Conservation (phyloP, 768 basidiomycete species). For the Amanita phalloides region DNA sequence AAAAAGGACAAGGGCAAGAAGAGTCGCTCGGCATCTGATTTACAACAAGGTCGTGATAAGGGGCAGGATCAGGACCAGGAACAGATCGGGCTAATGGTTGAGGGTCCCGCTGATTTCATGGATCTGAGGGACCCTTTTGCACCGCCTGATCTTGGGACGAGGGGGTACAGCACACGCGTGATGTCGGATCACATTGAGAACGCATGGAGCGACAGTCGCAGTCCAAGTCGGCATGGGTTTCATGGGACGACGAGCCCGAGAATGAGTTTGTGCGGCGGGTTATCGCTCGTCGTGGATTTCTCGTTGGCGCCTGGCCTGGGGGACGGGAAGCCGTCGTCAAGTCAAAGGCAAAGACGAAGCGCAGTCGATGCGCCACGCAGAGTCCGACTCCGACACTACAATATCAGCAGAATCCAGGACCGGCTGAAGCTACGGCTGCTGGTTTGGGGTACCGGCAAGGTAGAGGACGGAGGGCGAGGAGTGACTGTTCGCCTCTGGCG, state of each 20-base stretch:
- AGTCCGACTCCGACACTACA: no score
- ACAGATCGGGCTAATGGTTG: background rate
- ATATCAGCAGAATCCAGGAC: no score
- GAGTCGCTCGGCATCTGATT: background rate
- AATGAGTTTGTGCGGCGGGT: background rate
- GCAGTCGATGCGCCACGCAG: background rate
- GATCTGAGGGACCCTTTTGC: conserved; percentile 23
- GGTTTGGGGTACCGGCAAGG: no score
- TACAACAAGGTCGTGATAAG: background rate
- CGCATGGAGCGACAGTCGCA: background rate
- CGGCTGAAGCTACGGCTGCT: no score
- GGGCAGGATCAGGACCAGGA: background rate
- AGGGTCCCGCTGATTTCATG: conserved; percentile 16
- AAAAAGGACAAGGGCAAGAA: background rate
- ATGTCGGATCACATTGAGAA: no score
- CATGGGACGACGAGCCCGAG: no score
- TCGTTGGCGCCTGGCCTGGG: background rate
- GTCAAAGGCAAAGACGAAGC: background rate
- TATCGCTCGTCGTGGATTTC: background rate
- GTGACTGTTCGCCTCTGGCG: no score
- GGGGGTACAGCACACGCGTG: background rate
- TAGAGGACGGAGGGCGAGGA: no score
- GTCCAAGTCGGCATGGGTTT: background rate
- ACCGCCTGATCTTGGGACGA: conserved; percentile 10
- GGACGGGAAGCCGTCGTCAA: background rate